Evolutionary conservation across 768 basidiomycete species (phyloP).

Genomic region (Clathrus columnatus): DNA sequence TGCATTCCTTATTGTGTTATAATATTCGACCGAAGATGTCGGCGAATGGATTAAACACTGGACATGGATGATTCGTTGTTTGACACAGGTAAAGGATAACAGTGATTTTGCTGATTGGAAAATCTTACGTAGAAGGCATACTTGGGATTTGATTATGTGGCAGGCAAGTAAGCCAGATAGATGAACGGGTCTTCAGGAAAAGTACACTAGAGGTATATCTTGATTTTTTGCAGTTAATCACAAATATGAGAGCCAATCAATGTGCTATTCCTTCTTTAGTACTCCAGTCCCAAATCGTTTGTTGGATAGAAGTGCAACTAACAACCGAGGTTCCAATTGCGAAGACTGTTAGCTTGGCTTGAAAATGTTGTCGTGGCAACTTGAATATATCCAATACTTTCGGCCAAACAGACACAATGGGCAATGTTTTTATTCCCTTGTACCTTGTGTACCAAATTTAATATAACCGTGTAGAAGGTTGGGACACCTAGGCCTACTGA

Average conservation of each 20-base stretch:
- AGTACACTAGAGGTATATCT: constrained; percentile 55
- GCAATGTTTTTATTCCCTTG: too few species aligned
- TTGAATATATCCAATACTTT: too few species aligned
- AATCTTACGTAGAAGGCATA: constrained; percentile 69
- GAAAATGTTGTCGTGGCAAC: constrained; percentile 25
- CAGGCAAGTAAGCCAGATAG: constrained; percentile 43
- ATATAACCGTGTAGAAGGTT: too few species aligned
- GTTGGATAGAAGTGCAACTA: constrained; percentile 80
- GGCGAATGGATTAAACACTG: constrained; percentile 82
- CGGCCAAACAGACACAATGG: too few species aligned
- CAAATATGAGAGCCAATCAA: constrained; percentile 60
- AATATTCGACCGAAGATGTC: constrained; percentile 60
- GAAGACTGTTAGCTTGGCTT: constrained; percentile 17
- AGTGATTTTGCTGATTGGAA: constrained; percentile 66
- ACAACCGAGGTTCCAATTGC: constrained; percentile 16
- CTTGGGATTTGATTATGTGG: constrained; percentile 80
- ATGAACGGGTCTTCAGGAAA: constrained; percentile 46
- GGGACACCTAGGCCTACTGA: too few species aligned
- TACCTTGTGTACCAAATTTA: too few species aligned
- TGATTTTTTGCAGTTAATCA: constrained; percentile 48
- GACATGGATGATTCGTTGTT: constrained; percentile 79
- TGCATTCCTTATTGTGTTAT: constrained; percentile 85
- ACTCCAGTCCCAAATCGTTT: constrained; percentile 58
- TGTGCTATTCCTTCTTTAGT: constrained; percentile 66
- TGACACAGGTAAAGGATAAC: constrained; percentile 66